phyloP scores from a whole-genome alignment of 78 protist species.

The Tieghemostelium lacteum region DNA sequence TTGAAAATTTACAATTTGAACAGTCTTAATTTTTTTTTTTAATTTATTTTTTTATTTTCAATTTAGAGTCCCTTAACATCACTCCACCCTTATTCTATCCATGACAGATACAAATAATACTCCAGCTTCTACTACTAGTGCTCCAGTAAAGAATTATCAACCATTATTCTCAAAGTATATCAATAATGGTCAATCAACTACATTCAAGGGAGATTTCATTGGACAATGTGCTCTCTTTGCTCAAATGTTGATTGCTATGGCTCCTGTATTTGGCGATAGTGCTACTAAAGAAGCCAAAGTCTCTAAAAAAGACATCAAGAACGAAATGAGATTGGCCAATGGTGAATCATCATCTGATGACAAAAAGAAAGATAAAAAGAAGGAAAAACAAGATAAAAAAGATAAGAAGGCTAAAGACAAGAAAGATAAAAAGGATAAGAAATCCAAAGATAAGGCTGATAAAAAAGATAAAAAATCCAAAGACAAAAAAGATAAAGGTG shows the following conservation, averaged over 20 bases:
- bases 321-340: background rate
- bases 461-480: background rate
- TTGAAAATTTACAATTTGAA: background rate
- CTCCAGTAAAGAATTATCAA: background rate
- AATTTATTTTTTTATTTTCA: too few species aligned
- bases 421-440: conserved; percentile 7
- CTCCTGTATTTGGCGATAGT: background rate
- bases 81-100: background rate
- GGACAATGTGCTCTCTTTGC: conserved; percentile 62
- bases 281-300: conserved; percentile 8
- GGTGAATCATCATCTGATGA: background rate
- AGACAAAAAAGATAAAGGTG: background rate
- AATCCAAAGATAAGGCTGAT: background rate
- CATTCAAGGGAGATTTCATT: conserved; percentile 3
- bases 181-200: background rate
- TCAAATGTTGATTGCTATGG: conserved; percentile 37
- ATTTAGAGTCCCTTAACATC: too few species aligned
- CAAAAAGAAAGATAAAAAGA: background rate
- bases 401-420: conserved; percentile 22
- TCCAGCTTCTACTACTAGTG: background rate
- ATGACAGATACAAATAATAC: background rate
- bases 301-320: conserved; percentile 11
- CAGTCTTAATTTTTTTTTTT: too few species aligned
- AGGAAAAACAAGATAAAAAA: conserved; percentile 2
- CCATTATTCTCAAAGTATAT: conserved; percentile 2